Evolutionary conservation across 371 early-diverging fungal genomes (phyloP).

Genomic region (Mucor indicus): DNA sequence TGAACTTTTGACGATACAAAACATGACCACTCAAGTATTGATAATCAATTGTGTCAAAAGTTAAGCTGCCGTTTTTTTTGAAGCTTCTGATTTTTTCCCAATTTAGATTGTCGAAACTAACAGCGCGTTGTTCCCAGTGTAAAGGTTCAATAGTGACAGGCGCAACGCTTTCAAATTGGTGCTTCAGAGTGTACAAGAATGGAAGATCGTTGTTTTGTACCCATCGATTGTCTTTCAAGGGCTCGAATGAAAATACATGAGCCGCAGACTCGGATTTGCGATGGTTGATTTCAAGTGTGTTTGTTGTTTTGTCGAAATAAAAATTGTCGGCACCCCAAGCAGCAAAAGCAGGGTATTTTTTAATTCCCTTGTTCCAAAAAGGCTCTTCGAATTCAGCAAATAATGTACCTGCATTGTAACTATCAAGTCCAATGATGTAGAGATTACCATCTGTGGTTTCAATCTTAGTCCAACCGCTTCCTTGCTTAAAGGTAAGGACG

Average conservation of each 20-base stretch:
- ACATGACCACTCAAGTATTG: constrained; percentile 66
- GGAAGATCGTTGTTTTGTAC: constrained; percentile 14
- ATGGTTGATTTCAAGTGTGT: constrained; percentile 31
- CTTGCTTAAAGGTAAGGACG: constrained; percentile 48
- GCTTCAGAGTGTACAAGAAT: constrained; percentile 17
- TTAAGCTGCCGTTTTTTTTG: constrained; percentile 4
- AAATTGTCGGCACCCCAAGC: constrained; percentile 53
- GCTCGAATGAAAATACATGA: constrained; percentile 30
- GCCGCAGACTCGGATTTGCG: constrained; percentile 16
- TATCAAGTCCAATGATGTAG: constrained; percentile 41
- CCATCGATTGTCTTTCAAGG: constrained; percentile 8
- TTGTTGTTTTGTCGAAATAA: constrained; percentile 24
- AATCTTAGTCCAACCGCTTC: constrained; percentile 50
- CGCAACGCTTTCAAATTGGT: constrained; percentile 10
- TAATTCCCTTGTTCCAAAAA: constrained; percentile 41
- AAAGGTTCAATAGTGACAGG: constrained; percentile 21
- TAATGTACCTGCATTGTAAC: constrained; percentile 50
- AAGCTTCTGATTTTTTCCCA: constrained; percentile 42
- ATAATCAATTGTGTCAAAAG: constrained; percentile 54
- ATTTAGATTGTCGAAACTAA: constrained; percentile 30
- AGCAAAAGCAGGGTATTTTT: constrained; percentile 28
- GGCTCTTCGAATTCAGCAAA: constrained; percentile 56
- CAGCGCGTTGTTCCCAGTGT: constrained; percentile 31
- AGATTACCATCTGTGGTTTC: constrained; percentile 33
- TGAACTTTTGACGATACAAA: constrained; percentile 50